Conservation (phyloP, 2,329 filamentous ascomycete genomes). For the Epicoccum nigrum region DNA sequence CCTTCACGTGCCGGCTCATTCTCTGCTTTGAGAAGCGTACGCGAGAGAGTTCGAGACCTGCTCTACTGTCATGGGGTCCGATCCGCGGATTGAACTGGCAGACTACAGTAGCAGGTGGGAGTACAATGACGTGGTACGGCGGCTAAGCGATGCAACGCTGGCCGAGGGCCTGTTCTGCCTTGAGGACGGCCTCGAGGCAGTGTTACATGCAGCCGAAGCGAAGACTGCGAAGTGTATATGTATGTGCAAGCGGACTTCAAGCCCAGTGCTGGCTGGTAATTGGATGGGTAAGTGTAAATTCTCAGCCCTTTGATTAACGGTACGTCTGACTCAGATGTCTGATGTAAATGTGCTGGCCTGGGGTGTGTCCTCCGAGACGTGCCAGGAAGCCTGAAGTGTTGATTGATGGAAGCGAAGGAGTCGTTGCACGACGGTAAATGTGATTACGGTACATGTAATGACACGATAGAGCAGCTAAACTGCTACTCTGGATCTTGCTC, state of each 20-base stretch:
- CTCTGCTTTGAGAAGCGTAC: conserved; percentile 1
- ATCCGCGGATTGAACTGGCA: background rate
- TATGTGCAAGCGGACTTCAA: conserved; percentile 3
- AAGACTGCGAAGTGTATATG: too few relatives aligned
- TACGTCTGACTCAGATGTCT: conserved; percentile 12
- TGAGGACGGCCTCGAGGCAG: background rate
- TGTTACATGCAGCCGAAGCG: conserved; percentile 19
- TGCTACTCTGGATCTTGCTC: background rate
- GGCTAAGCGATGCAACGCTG: conserved; percentile 16
- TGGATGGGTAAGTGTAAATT: conserved; percentile 7
- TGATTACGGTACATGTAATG: background rate
- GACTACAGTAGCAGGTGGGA: conserved; percentile 8
- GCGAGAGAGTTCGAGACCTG: conserved; percentile 6
- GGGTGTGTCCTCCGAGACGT: background rate
- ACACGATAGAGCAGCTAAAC: background rate
- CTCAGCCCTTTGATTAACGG: conserved; percentile 15
- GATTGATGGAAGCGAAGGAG: background rate
- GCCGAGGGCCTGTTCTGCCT: conserved; percentile 1
- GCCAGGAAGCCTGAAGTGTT: background rate
- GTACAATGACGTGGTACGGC: conserved; percentile 9
- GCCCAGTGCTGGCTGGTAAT: background rate
- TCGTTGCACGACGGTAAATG: background rate
- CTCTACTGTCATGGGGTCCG: background rate
- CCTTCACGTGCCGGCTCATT: conserved; percentile 1
- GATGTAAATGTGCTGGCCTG: conserved; percentile 1